Evolutionary conservation across 805 yeast genomes (phyloP).

Genomic region (Debaryomyces castellii): DNA sequence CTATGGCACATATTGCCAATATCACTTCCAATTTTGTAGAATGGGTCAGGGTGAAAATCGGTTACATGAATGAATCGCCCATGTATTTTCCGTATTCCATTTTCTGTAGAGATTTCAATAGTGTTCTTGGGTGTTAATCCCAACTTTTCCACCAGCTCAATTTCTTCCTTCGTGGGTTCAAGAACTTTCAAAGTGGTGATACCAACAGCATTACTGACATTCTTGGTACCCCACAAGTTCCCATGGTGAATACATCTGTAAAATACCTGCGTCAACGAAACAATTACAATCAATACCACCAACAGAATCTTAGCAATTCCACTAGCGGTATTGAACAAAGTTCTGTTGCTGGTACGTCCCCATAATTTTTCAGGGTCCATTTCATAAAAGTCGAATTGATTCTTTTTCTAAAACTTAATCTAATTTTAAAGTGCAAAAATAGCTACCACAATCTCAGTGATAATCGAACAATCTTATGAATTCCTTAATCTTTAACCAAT

Average conservation of each 20-base stretch:
- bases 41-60: constrained; percentile 82
- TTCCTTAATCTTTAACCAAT: neutral
- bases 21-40: constrained; percentile 53
- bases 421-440: neutral
- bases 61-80: constrained; percentile 86
- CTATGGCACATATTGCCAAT: constrained; percentile 56
- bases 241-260: neutral
- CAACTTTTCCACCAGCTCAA: constrained; percentile 13
- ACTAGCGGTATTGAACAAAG: neutral
- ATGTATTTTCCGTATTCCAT: constrained; percentile 41
- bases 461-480: neutral
- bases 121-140: constrained; percentile 37
- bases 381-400: neutral
- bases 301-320: neutral
- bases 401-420: neutral
- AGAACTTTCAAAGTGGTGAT: neutral
- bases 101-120: constrained; percentile 20
- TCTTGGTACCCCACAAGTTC: neutral
- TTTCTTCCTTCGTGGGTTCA: neutral
- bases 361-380: neutral
- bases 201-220: neutral
- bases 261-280: neutral
- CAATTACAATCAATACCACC: neutral
- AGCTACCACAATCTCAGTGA: neutral
- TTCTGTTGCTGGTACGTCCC: neutral